Evolutionary conservation across 352 stramenopile species (phyloP).

Genomic region (Paralagenidium karlingii): DNA sequence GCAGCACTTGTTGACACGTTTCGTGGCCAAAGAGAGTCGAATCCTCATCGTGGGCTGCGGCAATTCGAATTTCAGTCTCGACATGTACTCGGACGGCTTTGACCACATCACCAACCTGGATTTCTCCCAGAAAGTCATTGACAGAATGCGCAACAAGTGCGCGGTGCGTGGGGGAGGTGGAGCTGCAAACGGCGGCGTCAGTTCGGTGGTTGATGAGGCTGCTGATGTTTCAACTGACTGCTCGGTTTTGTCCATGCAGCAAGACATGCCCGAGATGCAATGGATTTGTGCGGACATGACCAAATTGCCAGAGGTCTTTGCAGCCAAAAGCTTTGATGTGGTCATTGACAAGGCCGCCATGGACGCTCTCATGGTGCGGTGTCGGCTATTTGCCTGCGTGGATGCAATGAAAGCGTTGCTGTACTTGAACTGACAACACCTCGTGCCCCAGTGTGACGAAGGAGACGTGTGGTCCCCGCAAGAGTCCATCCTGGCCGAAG

Average conservation of each 20-base stretch:
- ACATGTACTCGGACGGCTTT: constrained; percentile 48
- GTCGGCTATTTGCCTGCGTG: too few relatives aligned
- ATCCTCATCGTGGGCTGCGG: constrained; percentile 57
- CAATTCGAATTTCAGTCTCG: constrained; percentile 61
- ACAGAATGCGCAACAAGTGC: constrained; percentile 45
- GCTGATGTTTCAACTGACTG: background rate
- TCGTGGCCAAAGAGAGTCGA: constrained; percentile 21
- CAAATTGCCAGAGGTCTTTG: constrained; percentile 28
- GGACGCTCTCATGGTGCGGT: constrained; percentile 55
- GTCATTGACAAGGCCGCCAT: constrained; percentile 80
- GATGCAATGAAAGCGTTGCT: too few relatives aligned
- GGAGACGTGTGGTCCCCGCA: constrained; percentile 61
- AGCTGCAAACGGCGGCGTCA: constrained; percentile 16
- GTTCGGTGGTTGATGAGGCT: background rate
- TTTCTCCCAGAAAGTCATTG: constrained; percentile 51
- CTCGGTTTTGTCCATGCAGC: constrained; percentile 5
- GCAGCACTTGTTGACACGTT: constrained; percentile 18
- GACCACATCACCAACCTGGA: constrained; percentile 62
- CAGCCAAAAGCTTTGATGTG: constrained; percentile 34
- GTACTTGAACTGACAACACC: constrained; percentile 1
- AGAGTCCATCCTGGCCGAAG: constrained; percentile 26
- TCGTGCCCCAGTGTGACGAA: constrained; percentile 23
- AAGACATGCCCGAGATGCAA: constrained; percentile 31
- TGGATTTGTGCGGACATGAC: constrained; percentile 48
- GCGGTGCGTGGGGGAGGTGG: too few relatives aligned